Base-by-base conservation (phyloP, 2,329 filamentous ascomycete species). In the Stachybotrys chlorohalonatus region DNA sequence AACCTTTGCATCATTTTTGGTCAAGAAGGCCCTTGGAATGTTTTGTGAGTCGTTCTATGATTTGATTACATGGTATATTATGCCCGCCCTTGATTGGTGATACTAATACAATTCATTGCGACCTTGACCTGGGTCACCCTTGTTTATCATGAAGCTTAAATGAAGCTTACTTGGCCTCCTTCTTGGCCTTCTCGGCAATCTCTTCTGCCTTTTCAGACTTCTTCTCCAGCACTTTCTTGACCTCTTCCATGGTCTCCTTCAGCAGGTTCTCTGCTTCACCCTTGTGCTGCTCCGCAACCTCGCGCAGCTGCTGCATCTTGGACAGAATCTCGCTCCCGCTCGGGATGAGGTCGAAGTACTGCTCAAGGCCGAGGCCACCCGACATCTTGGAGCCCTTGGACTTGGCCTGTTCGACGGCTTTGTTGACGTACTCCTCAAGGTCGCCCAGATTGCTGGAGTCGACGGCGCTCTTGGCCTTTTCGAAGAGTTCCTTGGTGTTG, bases 261-360 rank as follows among this genome's bases (percentile, higher is more conserved):
- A 88, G 68, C 45, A 90, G 73, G 68, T 83, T 80, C 74, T 90
- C 80, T 2, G 85, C 86, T 67, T 90, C 85, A 6, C 83, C 76
- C 52, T 81, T 83, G 66, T 88, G 83, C 72, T 88, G 83, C 62
- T 85, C 75, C 0, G 83, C 84, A 13, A 86, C 75, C 58, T 87
- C 76, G 59, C 81, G 76, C 54, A 91, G 68, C 62, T 87, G 78
- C 63, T 82, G 74, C 53, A 90, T 66, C 70, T 89, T 87, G 42
- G 81, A 76, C 42, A 88, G 64, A 51, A 90, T 80, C 68, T 87
- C 79, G 48, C 78, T 75, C 0, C 83, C 84, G 11, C 81, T 78
- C 0, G 85, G 85, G 7, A 89, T 75, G 76, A 82, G 79, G 62
- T 83, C 74, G n/a, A 87, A 69, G 67, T 86, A 86, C 64, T 84